These are phyloP conservation scores for Zelopaecilomyces penicillatus DNA, from an alignment of 2,329 filamentous ascomycete species.

Conservation along the genomic window DNA sequence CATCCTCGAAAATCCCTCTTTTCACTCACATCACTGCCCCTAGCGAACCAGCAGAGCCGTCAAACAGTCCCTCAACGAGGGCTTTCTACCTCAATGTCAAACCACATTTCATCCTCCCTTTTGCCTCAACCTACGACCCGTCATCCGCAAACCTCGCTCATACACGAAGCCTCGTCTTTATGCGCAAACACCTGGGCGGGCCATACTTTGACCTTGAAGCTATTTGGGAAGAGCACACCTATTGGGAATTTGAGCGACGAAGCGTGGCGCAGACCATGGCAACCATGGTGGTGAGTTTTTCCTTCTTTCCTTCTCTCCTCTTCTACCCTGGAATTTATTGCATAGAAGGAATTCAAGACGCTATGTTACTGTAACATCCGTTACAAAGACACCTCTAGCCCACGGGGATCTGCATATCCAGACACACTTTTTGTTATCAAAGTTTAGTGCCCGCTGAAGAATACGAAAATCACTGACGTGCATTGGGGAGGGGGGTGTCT, in stretches of 20 bases:
- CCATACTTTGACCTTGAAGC: slow-evolving; percentile 65
- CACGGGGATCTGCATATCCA: too few relatives aligned
- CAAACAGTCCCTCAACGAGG: background rate
- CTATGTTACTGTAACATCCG: background rate
- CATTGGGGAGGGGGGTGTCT: background rate
- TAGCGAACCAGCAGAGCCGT: background rate
- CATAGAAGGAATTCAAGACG: too few relatives aligned
- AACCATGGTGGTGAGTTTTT: slow-evolving; percentile 55
- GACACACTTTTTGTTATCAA: background rate
- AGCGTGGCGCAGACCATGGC: slow-evolving; percentile 64
- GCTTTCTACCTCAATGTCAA: slow-evolving; percentile 19
- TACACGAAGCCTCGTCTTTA: slow-evolving; percentile 53
- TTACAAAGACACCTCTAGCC: too few relatives aligned
- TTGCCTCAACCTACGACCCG: slow-evolving; percentile 40
- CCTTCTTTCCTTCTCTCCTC: background rate
- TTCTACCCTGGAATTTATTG: background rate
- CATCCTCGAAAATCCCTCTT: background rate
- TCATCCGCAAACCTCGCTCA: slow-evolving; percentile 51
- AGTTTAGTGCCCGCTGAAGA: background rate
- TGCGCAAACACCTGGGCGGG: slow-evolving; percentile 55
- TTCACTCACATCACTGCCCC: slow-evolving; percentile 1
- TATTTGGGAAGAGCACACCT: slow-evolving; percentile 71
- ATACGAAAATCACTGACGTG: too few relatives aligned
- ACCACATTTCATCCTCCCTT: slow-evolving; percentile 38
- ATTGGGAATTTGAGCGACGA: slow-evolving; percentile 59